Base-by-base conservation (phyloP, 371 early-diverging fungal genomes). In the Rhizopus delemar region DNA sequence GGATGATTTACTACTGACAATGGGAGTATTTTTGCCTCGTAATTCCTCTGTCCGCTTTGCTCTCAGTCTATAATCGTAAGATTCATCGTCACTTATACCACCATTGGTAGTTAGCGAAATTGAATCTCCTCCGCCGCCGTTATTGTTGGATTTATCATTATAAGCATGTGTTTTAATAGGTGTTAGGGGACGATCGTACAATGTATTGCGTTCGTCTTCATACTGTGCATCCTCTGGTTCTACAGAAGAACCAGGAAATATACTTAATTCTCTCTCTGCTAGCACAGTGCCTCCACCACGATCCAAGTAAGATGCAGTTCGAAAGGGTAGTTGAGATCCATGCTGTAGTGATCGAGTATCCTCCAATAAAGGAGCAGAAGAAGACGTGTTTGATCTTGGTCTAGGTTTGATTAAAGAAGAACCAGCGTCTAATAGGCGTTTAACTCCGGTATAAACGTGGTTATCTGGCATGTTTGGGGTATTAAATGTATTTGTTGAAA, bases 261-360 rank as follows among this genome's bases (percentile, higher is more conserved):
- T 84, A 46, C 86, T 86, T 13, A 89, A 38, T 31, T 79, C 71
- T n/a, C 65, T 59, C 55, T 73, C 77, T 3, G 71, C 63, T 3
- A 73, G 57, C 1, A 74, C 65, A 11, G 69, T 72, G 16, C 76
- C 80, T 36, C 78, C 78, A 22, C 78, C 78, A 22, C 70, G 69
- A 51, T 75, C 72, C n/a, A 64, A 60, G 28, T 60, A 51, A n/a
- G 60, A 32, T 11, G 61, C 52, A 16, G 60, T 55, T 13, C 58
- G 32, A 22, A 61, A 55, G 32, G 64, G 65, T 31, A 13, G 45
- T 33, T 13, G n/a, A 35, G 41, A 22, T 22, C 22, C 34, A 51
- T 28, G 32, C 45, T 45, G 46, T 31, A 35, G 6, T n/a, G 53
- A 29, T 28, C 66, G 57, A 12, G 56, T 48, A 34, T 73, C 75